A percentile compares a stretch with the other conserved stretches of the same genome.
phyloP scores from a whole-genome alignment of 225 moss, liverwort and hornwort species.

The Climacium dendroides region DNA sequence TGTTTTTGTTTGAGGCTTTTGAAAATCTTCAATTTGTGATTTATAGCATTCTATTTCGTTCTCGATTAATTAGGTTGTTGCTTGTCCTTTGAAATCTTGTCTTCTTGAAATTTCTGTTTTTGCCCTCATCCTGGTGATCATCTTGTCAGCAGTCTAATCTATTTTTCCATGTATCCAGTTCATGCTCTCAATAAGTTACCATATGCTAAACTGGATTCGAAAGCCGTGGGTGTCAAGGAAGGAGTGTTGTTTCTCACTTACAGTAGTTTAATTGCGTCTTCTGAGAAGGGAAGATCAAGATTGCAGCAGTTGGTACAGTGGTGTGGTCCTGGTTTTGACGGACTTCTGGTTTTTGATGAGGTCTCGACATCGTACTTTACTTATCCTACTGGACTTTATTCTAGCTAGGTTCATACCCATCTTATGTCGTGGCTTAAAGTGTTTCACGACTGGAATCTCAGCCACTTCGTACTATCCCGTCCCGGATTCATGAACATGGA shows the following conservation, averaged over 20 bases:
- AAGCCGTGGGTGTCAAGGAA: slow-evolving; percentile 82
- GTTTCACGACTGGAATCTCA: not conserved
- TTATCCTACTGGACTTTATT: not conserved
- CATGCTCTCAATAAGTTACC: slow-evolving; percentile 97
- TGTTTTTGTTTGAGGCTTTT: not conserved
- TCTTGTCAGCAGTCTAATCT: slow-evolving; percentile 1
- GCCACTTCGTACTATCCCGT: not conserved
- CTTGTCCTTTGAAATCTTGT: not conserved
- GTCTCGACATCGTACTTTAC: slow-evolving; percentile 11
- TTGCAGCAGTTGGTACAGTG: slow-evolving; percentile 97
- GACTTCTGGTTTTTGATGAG: slow-evolving; percentile 98
- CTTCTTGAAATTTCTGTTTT: not conserved
- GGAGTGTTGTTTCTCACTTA: slow-evolving; percentile 97
- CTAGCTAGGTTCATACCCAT: not conserved
- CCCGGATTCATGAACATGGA: not conserved
- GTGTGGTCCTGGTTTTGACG: slow-evolving; percentile 91
- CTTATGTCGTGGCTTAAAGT: not conserved
- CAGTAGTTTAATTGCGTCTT: slow-evolving; percentile 95
- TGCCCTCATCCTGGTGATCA: not conserved
- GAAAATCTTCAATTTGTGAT: not conserved
- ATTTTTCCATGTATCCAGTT: slow-evolving; percentile 45
- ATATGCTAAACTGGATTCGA: slow-evolving; percentile 91
- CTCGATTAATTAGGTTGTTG: not conserved
- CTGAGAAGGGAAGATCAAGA: slow-evolving; percentile 89
- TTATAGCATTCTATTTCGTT: not conserved